phyloP scores from a whole-genome alignment of 768 basidiomycete genomes.

The Myochromella boudieri region DNA sequence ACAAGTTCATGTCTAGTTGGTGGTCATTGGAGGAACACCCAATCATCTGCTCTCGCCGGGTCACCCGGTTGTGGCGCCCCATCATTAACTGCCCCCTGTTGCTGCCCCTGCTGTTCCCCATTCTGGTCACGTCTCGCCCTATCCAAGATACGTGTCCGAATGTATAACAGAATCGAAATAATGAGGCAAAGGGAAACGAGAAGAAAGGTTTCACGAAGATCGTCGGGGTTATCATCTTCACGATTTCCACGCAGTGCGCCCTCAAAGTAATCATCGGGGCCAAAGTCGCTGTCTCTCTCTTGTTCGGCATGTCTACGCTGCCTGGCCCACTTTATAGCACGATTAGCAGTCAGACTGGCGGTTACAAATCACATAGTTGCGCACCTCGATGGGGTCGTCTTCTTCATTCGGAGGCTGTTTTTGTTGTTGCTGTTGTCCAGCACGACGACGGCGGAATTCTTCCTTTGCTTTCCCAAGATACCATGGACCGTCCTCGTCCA shows the following conservation, averaged over 20 bases:
- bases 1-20: slow-evolving; percentile 19
- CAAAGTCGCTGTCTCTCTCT: slow-evolving; percentile 72
- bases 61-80: slow-evolving; percentile 65
- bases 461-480: slow-evolving; percentile 82
- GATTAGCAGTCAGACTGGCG: neutral
- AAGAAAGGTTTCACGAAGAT: slow-evolving; percentile 79
- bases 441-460: slow-evolving; percentile 63
- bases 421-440: slow-evolving; percentile 34
- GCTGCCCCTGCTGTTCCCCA: slow-evolving; percentile 40
- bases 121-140: slow-evolving; percentile 66
- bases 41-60: slow-evolving; percentile 63
- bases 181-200: slow-evolving; percentile 71
- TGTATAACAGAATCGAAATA: slow-evolving; percentile 74
- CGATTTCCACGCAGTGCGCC: slow-evolving; percentile 58
- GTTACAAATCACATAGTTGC: no score
- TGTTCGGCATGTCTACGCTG: slow-evolving; percentile 70
- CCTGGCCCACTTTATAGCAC: slow-evolving; percentile 62
- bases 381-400: slow-evolving; percentile 77
- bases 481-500: slow-evolving; percentile 72
- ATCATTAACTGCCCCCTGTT: slow-evolving; percentile 41
- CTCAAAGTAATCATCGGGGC: slow-evolving; percentile 83
- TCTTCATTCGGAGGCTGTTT: slow-evolving; percentile 47
- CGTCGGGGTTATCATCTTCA: slow-evolving; percentile 65
- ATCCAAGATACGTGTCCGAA: slow-evolving; percentile 77
- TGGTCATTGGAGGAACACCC: slow-evolving; percentile 57